A percentile compares a stretch with the other conserved stretches of the same genome.
These are phyloP conservation scores for Alternaria arborescens DNA, from an alignment of 2,329 filamentous ascomycete genomes.

Conservation along the genomic window DNA sequence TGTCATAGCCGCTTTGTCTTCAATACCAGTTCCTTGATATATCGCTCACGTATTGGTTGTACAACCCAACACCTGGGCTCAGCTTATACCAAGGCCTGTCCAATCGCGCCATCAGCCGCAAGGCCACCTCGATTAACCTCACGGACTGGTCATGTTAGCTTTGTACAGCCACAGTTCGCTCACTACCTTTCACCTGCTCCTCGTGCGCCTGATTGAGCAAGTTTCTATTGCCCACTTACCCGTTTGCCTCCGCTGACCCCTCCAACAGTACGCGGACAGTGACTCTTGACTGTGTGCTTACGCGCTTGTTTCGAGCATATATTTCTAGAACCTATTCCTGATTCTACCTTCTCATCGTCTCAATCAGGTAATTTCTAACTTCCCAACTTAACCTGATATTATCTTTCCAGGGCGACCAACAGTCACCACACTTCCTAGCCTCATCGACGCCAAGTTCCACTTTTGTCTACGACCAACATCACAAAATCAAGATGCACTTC, in stretches of 20 bases:
- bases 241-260: background rate
- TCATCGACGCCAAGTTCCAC: background rate
- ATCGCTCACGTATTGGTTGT: slow-evolving; percentile 5
- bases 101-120: slow-evolving; percentile 18
- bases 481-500: slow-evolving; percentile 16
- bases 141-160: slow-evolving; percentile 4
- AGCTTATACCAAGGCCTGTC: slow-evolving; percentile 24
- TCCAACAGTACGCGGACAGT: background rate
- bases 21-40: background rate
- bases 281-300: background rate
- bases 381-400: background rate
- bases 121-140: background rate
- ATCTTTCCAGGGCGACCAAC: background rate
- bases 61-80: slow-evolving; percentile 10
- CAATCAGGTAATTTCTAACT: background rate
- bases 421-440: background rate
- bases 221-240: background rate
- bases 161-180: slow-evolving; percentile 9
- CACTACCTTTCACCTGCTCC: background rate
- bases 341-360: background rate
- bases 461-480: background rate
- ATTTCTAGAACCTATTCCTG: background rate
- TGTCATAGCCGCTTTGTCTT: background rate
- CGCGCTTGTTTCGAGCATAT: background rate
- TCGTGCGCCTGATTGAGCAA: background rate